Evolutionary conservation across 2,329 filamentous ascomycete species (phyloP), one percentile per base, ranked within the genome.

Genomic region (Chalaropsis thielavioides): DNA sequence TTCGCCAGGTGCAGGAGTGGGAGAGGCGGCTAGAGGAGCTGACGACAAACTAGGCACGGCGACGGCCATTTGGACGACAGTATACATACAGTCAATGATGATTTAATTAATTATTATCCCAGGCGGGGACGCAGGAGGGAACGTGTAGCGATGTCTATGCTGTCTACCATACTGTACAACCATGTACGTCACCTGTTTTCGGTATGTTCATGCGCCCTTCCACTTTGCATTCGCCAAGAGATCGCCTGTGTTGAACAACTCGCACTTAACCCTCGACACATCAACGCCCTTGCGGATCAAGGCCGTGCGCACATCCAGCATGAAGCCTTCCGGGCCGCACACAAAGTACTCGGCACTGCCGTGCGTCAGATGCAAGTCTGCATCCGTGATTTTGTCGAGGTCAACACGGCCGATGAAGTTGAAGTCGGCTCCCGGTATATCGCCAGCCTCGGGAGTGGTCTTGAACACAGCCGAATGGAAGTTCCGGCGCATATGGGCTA

Each of bases 1-100:
- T 99, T 62, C 81, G 94, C 67, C 87, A 90, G 68, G 88, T 97
- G 8, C 90, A 90, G 0, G 92, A 96, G 72, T 82, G 96, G 69
- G 87, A 96, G 80, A 86, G 87, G 73, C 81, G 94, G 64, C 85
- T 97, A 72, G 84, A 80, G 17, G 92, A 97, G 76, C 76, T 97
- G 74, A 89, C 80, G 64, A 54, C 54, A 1, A 58, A 58, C 31
- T 58, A 38, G 31, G 8, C 13, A 58, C 31, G 31, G 54, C 13
- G 6, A 35, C 17, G 31, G 11, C 27, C 7, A 58, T 38, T 35
- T n/a, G 1, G 54, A 58, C 54, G 15, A 35, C n/a, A n/a, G n/a
- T n/a, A 4, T 6, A 6, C n/a, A 19, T 58, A 58, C 54, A 35
- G 15, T 35, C 24, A 58, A 58, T 58, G 31, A 35, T 17, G 51